Conservation (phyloP, 2,329 filamentous ascomycete species). For the Uncinocarpus reesii region DNA sequence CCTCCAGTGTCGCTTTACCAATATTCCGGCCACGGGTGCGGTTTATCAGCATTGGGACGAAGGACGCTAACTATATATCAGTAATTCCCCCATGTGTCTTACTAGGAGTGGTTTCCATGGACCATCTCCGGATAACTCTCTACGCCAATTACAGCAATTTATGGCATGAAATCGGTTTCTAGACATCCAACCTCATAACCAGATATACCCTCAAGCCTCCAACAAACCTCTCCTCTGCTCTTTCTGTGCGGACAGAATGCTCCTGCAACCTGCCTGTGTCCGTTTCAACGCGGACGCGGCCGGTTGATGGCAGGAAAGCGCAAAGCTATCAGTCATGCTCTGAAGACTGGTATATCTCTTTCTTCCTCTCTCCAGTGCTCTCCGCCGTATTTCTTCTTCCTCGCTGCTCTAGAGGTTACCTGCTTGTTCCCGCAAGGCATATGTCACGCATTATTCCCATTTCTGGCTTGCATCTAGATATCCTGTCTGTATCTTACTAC, state of each 20-base stretch:
- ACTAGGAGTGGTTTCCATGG: background rate
- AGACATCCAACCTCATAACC: too few relatives aligned
- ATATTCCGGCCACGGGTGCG: constrained; percentile 6
- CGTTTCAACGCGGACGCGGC: background rate
- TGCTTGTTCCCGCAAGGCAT: background rate
- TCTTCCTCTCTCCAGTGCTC: background rate
- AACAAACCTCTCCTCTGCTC: background rate
- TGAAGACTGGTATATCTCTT: background rate
- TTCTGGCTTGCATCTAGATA: constrained; percentile 5
- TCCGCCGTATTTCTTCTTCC: background rate
- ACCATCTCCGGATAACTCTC: too few relatives aligned
- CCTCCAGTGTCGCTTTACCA: constrained; percentile 8
- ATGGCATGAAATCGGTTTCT: background rate
- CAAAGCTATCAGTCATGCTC: too few relatives aligned
- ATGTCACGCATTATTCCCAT: background rate
- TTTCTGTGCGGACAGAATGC: background rate
- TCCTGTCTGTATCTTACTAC: background rate
- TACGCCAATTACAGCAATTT: too few relatives aligned
- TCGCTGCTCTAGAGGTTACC: background rate
- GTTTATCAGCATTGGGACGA: constrained; percentile 6
- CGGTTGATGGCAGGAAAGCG: background rate
- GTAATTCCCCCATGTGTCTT: background rate
- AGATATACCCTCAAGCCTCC: too few relatives aligned
- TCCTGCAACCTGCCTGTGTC: background rate
- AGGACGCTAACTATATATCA: constrained; percentile 7